Conservation (phyloP, 169 alveolate genomes). For the Eimeria acervulina region DNA sequence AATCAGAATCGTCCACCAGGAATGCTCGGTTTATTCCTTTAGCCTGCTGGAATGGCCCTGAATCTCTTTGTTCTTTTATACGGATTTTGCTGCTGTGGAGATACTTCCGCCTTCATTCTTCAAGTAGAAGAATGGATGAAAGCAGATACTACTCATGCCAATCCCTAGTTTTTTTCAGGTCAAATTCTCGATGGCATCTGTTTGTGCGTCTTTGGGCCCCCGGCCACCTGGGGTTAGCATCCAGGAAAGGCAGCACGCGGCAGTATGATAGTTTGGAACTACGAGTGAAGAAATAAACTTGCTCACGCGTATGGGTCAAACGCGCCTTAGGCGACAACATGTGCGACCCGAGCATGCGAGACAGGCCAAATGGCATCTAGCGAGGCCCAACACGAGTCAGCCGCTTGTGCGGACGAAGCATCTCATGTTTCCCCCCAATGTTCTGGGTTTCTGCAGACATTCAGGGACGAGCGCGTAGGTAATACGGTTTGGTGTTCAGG, state of each 20-base stretch:
- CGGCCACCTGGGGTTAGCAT: constrained; percentile 71
- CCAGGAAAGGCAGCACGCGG: neutral
- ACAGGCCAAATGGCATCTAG: too few species aligned
- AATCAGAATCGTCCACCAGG: constrained; percentile 27
- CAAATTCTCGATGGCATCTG: constrained; percentile 89
- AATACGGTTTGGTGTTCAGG: too few species aligned
- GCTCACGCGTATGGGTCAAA: too few species aligned
- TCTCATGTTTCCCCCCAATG: too few species aligned
- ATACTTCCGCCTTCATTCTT: constrained; percentile 89
- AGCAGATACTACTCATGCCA: constrained; percentile 90
- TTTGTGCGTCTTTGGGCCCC: constrained; percentile 83
- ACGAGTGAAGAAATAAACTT: too few species aligned
- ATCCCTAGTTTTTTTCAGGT: constrained; percentile 87
- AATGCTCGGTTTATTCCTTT: constrained; percentile 42
- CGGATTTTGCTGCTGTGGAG: constrained; percentile 85
- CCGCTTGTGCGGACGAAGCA: too few species aligned
- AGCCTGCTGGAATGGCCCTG: constrained; percentile 70
- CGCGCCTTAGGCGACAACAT: too few species aligned
- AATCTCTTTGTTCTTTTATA: constrained; percentile 59
- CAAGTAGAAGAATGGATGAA: constrained; percentile 90
- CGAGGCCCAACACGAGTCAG: too few species aligned
- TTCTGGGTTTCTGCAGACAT: too few species aligned
- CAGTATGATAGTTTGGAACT: neutral
- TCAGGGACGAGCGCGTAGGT: too few species aligned
- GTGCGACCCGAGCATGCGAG: too few species aligned